phyloP scores from a whole-genome alignment of 2,329 filamentous ascomycete species.

The Chaetomium sp. region DNA sequence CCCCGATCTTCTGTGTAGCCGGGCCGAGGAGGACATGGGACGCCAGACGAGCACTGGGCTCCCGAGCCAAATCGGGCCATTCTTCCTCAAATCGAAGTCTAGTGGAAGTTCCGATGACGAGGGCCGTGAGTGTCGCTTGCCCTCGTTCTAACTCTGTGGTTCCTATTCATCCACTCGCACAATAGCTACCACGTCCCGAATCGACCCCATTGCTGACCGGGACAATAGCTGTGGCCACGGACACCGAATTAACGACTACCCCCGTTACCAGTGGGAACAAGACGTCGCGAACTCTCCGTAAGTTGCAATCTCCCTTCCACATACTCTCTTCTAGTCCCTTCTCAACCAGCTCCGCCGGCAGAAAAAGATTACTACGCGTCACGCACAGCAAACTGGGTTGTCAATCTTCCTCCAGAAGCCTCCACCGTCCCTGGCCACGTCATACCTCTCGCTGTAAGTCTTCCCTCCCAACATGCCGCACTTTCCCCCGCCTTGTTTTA shows the following conservation, averaged over 20 bases:
- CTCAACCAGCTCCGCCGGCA: background rate
- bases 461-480: background rate
- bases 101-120: background rate
- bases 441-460: conserved; percentile 13
- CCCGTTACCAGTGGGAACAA: background rate
- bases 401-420: background rate
- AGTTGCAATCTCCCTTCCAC: background rate
- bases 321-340: background rate
- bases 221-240: background rate
- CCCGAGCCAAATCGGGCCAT: conserved; percentile 13
- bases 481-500: background rate
- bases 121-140: conserved; percentile 9
- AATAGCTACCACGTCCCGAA: background rate
- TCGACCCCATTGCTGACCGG: background rate
- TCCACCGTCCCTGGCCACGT: background rate
- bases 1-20: background rate
- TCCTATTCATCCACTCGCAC: background rate
- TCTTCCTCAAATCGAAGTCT: conserved; percentile 11
- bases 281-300: background rate
- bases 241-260: background rate
- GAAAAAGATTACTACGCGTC: conserved; percentile 2
- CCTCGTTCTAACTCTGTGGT: background rate
- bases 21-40: background rate
- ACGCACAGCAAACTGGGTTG: conserved; percentile 15
- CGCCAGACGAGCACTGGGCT: background rate